Evolutionary conservation across 2,329 filamentous ascomycete species (phyloP), one percentile per base, ranked within the genome.

Genomic region (Chalaropsis thielavioides): DNA sequence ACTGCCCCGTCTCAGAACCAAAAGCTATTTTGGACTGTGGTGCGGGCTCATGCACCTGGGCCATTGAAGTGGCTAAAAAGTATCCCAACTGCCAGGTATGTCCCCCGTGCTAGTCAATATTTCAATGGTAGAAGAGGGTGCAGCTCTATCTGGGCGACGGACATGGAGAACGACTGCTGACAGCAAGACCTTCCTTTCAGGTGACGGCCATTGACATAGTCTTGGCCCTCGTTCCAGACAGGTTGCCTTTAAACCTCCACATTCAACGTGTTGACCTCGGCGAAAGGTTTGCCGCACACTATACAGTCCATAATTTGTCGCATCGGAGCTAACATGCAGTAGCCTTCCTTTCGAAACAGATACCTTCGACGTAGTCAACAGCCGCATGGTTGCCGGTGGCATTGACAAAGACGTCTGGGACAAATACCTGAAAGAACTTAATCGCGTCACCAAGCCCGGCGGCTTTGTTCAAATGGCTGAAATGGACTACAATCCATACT

Each of bases 381-480:
- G 89, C 69, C 83, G 85, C 69, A 80, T 88, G 74, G 77, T 90
- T 73, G 78, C 82, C 69, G 84, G 83, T 24, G 90, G 89, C 0
- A 88, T 95, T 70, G 80, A 92, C 71, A 76, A 79, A 66, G 76
- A 79, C 68, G 81, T 90, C 73, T 96, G 92, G 92, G 75, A 77
- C 64, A 79, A 80, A 40, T 96, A 95, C 74, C 74, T 95, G 68
- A 78, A 79, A 69, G 92, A 96, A 70, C 88, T 95, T 67, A 82
- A 83, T 69, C 80, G 83, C 24, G 80, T 90, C 10, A 76, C 92
- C 68, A 86, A 83, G 62, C 86, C 85, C 5, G 87, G 86, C 1
- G 91, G 92, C 1, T 96, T 90, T 90, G 81, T 88, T 67, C 90
- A 96, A 72, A 86, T 95, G 81, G 83, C 89, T n/a, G 92, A 96